Percentiles rank a stretch among this genome's conserved stretches.
Evolutionary conservation across 2,329 filamentous ascomycete genomes (phyloP).

Genomic region (Fusarium sp.): DNA sequence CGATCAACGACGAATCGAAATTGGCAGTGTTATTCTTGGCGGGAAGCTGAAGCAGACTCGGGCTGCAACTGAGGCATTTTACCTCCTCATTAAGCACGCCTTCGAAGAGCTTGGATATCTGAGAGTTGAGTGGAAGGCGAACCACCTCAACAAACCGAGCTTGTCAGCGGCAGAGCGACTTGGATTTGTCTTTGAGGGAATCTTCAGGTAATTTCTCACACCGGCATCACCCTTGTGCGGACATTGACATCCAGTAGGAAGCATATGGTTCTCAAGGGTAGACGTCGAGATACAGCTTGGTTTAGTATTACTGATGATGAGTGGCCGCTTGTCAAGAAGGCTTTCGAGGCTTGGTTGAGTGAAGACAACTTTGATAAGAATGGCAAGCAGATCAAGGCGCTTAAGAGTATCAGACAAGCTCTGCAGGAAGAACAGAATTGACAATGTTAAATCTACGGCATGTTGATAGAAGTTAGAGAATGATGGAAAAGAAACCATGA

Average conservation of each 20-base stretch:
- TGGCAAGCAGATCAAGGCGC: constrained; percentile 62
- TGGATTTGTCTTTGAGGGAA: constrained; percentile 70
- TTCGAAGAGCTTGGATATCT: constrained; percentile 66
- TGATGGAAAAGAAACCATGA: neutral
- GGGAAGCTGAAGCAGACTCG: constrained; percentile 64
- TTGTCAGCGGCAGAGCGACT: constrained; percentile 66
- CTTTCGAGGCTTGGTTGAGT: constrained; percentile 66
- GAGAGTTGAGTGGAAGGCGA: constrained; percentile 74
- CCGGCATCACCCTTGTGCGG: fast-evolving
- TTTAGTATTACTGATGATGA: constrained; percentile 69
- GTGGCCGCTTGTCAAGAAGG: constrained; percentile 62
- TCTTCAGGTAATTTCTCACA: constrained; percentile 59
- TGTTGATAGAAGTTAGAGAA: neutral
- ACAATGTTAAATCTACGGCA: neutral
- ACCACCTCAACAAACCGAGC: constrained; percentile 67
- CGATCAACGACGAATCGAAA: constrained; percentile 64
- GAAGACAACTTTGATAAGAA: constrained; percentile 66
- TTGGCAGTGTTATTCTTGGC: constrained; percentile 68
- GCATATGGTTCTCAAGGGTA: constrained; percentile 70
- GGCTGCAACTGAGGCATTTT: constrained; percentile 69
- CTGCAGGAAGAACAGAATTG: neutral
- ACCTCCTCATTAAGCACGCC: constrained; percentile 64
- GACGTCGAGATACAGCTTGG: constrained; percentile 70
- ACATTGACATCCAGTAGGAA: constrained; percentile 49
- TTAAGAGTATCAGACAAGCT: constrained; percentile 50